A percentile compares a stretch with the other conserved stretches of the same genome.
These are phyloP conservation scores for Tylopilus intermedius DNA, from an alignment of 768 basidiomycete species.

Conservation along the genomic window DNA sequence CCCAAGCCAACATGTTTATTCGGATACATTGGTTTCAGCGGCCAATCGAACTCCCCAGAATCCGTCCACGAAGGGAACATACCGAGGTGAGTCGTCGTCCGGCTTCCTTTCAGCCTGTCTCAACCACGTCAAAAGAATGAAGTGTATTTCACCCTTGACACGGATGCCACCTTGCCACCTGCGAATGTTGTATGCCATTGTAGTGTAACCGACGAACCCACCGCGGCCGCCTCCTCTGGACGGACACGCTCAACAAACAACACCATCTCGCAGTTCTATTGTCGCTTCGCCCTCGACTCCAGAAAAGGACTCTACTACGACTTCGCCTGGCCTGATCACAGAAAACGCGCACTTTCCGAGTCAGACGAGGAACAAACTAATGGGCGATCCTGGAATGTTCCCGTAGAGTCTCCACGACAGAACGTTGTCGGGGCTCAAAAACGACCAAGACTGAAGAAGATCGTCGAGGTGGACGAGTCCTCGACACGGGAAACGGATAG, in stretches of 20 bases:
- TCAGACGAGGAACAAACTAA: constrained; percentile 26
- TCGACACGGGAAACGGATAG: constrained; percentile 14
- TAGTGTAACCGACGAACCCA: constrained; percentile 34
- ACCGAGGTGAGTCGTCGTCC: constrained; percentile 42
- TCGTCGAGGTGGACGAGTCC: constrained; percentile 23
- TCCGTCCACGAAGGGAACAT: constrained; percentile 58
- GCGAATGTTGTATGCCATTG: constrained; percentile 51
- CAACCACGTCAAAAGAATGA: constrained; percentile 51
- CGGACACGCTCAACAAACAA: constrained; percentile 9
- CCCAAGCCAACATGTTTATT: constrained; percentile 43
- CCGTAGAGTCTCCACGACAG: constrained; percentile 17
- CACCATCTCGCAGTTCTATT: constrained; percentile 43
- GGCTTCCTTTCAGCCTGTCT: not conserved
- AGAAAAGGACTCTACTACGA: constrained; percentile 58
- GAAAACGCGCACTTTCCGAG: constrained; percentile 32
- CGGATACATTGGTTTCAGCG: constrained; percentile 74
- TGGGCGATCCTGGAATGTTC: constrained; percentile 48
- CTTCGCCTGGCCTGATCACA: constrained; percentile 55
- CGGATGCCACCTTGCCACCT: constrained; percentile 46
- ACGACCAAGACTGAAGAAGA: constrained; percentile 17
- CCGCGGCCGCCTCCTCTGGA: constrained; percentile 15
- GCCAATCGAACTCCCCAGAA: constrained; percentile 55
- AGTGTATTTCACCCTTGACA: constrained; percentile 60
- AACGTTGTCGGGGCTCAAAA: constrained; percentile 14
- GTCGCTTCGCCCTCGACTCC: constrained; percentile 54